Percentiles rank a stretch among this genome's conserved stretches.
Conservation (phyloP, 2,329 filamentous ascomycete genomes). For the Neonectria coccinea region DNA sequence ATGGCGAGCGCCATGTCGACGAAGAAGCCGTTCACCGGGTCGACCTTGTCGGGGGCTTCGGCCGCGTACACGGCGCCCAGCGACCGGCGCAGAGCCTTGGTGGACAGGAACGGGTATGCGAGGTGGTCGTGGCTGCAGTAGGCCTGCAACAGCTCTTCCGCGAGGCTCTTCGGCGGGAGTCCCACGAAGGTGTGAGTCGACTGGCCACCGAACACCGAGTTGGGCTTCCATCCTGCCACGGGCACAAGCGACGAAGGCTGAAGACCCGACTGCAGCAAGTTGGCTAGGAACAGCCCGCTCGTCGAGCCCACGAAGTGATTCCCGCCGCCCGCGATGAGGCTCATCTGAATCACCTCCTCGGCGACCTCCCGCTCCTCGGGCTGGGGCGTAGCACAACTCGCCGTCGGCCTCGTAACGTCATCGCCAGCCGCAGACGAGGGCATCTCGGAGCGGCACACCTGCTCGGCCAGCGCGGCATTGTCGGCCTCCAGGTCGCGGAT, state of each 20-base stretch:
- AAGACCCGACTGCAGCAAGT: slow-evolving; percentile 49
- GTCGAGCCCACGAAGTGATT: slow-evolving; percentile 56
- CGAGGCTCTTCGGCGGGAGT: slow-evolving; percentile 51
- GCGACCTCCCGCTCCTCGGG: slow-evolving; percentile 46
- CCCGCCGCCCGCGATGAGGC: slow-evolving; percentile 56
- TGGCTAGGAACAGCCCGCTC: slow-evolving; percentile 56
- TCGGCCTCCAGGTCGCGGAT: slow-evolving; percentile 49
- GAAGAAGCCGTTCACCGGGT: slow-evolving; percentile 52
- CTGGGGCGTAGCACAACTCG: slow-evolving; percentile 14
- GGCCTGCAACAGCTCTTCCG: slow-evolving; percentile 52
- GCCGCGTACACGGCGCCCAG: slow-evolving; percentile 49
- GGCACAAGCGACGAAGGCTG: slow-evolving; percentile 27
- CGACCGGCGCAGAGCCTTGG: slow-evolving; percentile 43
- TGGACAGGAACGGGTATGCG: slow-evolving; percentile 56
- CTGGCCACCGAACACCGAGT: slow-evolving; percentile 14
- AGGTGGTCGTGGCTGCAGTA: slow-evolving; percentile 58
- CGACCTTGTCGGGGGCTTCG: slow-evolving; percentile 32
- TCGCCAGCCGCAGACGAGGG: not conserved
- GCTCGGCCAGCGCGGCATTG: slow-evolving; percentile 38
- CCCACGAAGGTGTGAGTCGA: slow-evolving; percentile 31
- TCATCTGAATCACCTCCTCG: slow-evolving; percentile 57
- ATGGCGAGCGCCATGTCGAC: slow-evolving; percentile 59
- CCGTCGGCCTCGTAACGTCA: slow-evolving; percentile 10
- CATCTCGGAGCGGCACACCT: slow-evolving; percentile 27
- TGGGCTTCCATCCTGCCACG: slow-evolving; percentile 34